Conservation (phyloP, 257 asterid species). For the Ehretia macrophylla region DNA sequence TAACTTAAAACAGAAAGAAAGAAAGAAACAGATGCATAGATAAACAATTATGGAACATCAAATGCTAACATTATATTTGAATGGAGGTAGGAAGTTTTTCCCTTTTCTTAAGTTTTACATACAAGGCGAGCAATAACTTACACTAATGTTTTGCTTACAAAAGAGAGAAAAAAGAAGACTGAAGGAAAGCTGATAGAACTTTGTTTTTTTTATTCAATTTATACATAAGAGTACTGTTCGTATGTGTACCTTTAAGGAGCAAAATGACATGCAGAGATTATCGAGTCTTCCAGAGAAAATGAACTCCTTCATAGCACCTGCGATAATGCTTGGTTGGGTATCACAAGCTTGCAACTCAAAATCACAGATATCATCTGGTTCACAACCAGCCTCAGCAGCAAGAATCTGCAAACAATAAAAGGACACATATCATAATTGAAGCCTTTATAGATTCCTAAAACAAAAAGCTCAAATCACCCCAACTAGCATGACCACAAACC, state of each 20-base stretch:
- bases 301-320: slow-evolving; percentile 89
- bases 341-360: slow-evolving; percentile 96
- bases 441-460: not conserved
- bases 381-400: slow-evolving; percentile 66
- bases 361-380: slow-evolving; percentile 85
- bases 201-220: not conserved
- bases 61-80: too few relatives aligned
- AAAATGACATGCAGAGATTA: slow-evolving; percentile 93
- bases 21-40: not conserved
- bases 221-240: not conserved
- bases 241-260: slow-evolving; percentile 73
- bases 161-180: not conserved
- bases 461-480: not conserved
- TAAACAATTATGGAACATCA: not conserved
- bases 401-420: slow-evolving; percentile 49
- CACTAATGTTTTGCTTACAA: too few relatives aligned
- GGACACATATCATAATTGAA: not conserved
- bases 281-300: slow-evolving; percentile 92
- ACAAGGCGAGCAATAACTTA: too few relatives aligned
- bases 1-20: not conserved
- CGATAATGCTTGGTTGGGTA: slow-evolving; percentile 83
- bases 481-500: not conserved
- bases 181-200: not conserved
- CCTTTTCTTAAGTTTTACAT: too few relatives aligned
- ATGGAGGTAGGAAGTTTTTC: too few relatives aligned